Evolutionary conservation across 1,139 yeast genomes (phyloP).

Genomic region (Yamadazyma triangularis): DNA sequence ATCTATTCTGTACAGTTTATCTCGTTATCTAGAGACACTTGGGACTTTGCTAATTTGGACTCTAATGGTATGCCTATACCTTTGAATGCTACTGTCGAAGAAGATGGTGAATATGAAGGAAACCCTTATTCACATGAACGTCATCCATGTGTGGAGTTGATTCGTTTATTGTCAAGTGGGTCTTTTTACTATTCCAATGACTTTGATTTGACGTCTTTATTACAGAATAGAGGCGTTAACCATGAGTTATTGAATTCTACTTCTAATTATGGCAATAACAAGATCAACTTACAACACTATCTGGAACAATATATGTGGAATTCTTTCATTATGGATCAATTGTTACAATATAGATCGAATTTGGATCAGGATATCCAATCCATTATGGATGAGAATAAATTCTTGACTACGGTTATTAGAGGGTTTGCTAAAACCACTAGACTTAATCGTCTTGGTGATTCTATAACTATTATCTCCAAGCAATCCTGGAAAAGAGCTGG

Average conservation of each 20-base stretch:
- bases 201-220: constrained; percentile 80
- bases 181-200: constrained; percentile 90
- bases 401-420: constrained; percentile 85
- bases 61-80: constrained; percentile 55
- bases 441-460: constrained; percentile 49
- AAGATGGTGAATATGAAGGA: constrained; percentile 14
- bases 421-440: constrained; percentile 87
- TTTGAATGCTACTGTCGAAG: constrained; percentile 15
- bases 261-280: constrained; percentile 11
- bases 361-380: constrained; percentile 55
- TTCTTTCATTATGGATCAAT: constrained; percentile 80
- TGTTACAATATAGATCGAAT: constrained; percentile 68
- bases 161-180: constrained; percentile 77
- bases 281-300: constrained; percentile 41
- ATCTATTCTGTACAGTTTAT: constrained; percentile 83
- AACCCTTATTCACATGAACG: constrained; percentile 30
- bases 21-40: constrained; percentile 63
- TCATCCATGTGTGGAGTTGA: constrained; percentile 82
- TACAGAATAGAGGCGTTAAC: constrained; percentile 67
- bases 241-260: constrained; percentile 9
- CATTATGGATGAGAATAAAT: constrained; percentile 67
- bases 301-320: constrained; percentile 97
- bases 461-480: constrained; percentile 77
- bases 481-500: constrained; percentile 98
- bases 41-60: constrained; percentile 74